Percentiles rank a stretch among this genome's conserved stretches.
These are phyloP conservation scores for Fusarium graminum DNA, from an alignment of 2,329 filamentous ascomycete genomes.

Conservation along the genomic window DNA sequence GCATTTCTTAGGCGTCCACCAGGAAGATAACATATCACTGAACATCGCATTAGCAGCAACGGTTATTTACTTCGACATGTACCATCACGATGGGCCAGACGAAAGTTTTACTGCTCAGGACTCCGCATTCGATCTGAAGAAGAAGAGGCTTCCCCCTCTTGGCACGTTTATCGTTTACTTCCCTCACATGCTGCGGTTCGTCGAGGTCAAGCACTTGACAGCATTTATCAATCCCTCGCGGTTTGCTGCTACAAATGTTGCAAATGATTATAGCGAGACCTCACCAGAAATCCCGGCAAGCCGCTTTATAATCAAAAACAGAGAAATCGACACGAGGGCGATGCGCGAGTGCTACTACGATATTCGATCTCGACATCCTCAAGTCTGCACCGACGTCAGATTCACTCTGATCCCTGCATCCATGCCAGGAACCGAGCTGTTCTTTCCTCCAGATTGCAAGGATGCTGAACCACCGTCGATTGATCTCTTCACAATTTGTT, in stretches of 20 bases:
- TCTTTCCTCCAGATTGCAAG: background rate
- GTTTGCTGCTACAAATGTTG: background rate
- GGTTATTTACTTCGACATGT: background rate
- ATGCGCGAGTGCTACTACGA: background rate
- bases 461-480: background rate
- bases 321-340: rapidly evolving
- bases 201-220: background rate
- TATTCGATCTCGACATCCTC: background rate
- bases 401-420: constrained; percentile 1
- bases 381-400: rapidly evolving
- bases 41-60: constrained; percentile 9
- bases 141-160: background rate
- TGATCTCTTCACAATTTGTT: background rate
- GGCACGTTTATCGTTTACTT: background rate
- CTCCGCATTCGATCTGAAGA: background rate
- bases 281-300: no score
- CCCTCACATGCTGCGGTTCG: constrained; percentile 12
- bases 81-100: rapidly evolving
- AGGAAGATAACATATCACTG: background rate
- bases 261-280: rapidly evolving
- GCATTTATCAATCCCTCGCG: background rate
- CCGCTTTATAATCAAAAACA: background rate
- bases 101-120: background rate
- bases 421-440: background rate
- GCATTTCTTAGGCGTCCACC: rapidly evolving